phyloP scores from a whole-genome alignment of 208 protist genomes.

The Tetramitus jugosus region DNA sequence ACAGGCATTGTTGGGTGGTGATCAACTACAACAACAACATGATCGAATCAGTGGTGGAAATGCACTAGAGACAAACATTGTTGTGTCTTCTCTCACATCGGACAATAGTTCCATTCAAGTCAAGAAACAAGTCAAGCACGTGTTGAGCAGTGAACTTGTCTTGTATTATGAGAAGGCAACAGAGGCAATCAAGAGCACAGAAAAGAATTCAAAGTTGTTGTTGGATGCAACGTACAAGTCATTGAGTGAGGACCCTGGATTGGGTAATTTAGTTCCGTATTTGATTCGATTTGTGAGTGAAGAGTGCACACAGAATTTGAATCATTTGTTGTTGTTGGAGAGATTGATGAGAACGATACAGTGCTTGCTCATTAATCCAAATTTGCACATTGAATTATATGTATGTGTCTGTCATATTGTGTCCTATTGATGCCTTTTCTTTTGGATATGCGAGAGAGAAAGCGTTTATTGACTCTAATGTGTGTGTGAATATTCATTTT shows the following conservation, averaged over 20 bases:
- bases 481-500: background rate
- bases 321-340: background rate
- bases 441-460: too few species aligned
- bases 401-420: background rate
- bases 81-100: too few species aligned
- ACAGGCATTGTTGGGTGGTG: too few species aligned
- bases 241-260: background rate
- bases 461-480: too few species aligned
- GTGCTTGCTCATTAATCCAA: background rate
- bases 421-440: background rate
- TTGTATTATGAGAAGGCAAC: conserved; percentile 21
- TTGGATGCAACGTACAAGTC: background rate
- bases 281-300: conserved; percentile 9
- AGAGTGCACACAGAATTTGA: conserved; percentile 10
- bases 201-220: background rate
- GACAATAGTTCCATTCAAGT: background rate
- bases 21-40: background rate
- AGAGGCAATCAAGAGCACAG: background rate
- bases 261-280: conserved; percentile 7
- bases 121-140: conserved; percentile 10
- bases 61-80: background rate
- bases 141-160: conserved; percentile 3
- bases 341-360: conserved; percentile 17
- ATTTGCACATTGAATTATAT: conserved; percentile 12
- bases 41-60: background rate